Conservation (phyloP, 805 yeast genomes). For the Suhomyces pyralidae region DNA sequence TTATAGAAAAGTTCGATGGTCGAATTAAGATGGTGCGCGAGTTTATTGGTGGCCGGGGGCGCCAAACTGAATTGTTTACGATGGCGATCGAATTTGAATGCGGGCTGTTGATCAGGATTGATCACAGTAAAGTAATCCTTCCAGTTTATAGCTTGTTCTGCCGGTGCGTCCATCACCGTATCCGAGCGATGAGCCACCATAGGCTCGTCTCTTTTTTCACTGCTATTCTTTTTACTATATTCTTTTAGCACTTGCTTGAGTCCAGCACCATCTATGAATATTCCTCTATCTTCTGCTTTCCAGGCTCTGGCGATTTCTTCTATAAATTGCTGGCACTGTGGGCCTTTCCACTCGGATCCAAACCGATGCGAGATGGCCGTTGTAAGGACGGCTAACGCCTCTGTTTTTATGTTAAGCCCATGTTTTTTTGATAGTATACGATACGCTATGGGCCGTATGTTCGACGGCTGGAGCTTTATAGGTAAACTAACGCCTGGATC, state of each 20-base stretch:
- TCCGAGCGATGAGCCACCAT: slow-evolving; percentile 16
- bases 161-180: slow-evolving; percentile 17
- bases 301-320: slow-evolving; percentile 79
- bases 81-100: slow-evolving; percentile 55
- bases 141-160: slow-evolving; percentile 53
- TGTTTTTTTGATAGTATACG: slow-evolving; percentile 87
- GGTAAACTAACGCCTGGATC: slow-evolving; percentile 47
- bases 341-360: slow-evolving; percentile 84
- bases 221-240: slow-evolving; percentile 11
- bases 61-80: slow-evolving; percentile 58
- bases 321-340: slow-evolving; percentile 56
- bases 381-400: slow-evolving; percentile 72
- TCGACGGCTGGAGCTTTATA: slow-evolving; percentile 71
- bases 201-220: not conserved
- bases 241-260: slow-evolving; percentile 64
- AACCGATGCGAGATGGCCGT: slow-evolving; percentile 70
- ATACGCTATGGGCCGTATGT: slow-evolving; percentile 87
- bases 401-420: slow-evolving; percentile 84
- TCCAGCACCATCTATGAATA: slow-evolving; percentile 78
- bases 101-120: slow-evolving; percentile 62
- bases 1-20: slow-evolving; percentile 44
- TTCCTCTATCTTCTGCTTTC: slow-evolving; percentile 87
- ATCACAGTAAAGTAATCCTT: slow-evolving; percentile 65
- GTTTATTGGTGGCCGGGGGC: slow-evolving; percentile 4
- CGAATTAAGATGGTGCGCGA: slow-evolving; percentile 16